Conservation (phyloP, 2,329 filamentous ascomycete species). For the Canariomyces notabilis region DNA sequence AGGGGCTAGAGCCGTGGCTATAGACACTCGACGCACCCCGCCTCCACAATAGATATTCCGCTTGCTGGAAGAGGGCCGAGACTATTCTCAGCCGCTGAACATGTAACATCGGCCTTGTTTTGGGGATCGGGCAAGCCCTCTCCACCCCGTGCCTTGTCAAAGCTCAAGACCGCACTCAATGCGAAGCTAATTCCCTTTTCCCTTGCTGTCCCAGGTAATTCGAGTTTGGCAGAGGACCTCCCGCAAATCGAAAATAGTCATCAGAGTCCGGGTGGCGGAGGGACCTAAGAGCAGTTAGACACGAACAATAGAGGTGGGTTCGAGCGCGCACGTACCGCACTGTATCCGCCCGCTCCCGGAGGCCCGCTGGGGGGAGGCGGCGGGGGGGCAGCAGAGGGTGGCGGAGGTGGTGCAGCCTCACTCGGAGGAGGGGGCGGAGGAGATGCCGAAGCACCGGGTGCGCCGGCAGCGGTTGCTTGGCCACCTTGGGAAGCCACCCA, state of each 20-base stretch:
- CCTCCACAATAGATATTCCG: too few species aligned
- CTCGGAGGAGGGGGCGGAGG: conserved; percentile 55
- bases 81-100: too few species aligned
- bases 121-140: too few species aligned
- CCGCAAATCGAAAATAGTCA: neutral
- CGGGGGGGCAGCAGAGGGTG: conserved; percentile 50
- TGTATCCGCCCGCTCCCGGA: conserved; percentile 53
- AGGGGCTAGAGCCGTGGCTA: too few species aligned
- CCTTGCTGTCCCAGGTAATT: too few species aligned
- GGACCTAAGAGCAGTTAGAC: conserved; percentile 39
- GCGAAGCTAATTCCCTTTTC: too few species aligned
- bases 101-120: too few species aligned
- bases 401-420: conserved; percentile 60
- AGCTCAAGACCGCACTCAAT: too few species aligned
- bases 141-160: too few species aligned
- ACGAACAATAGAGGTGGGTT: neutral
- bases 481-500: conserved; percentile 51
- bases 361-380: conserved; percentile 53
- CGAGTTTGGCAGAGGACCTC: too few species aligned
- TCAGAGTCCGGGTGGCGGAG: conserved; percentile 52
- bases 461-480: conserved; percentile 40
- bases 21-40: too few species aligned
- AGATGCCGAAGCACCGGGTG: conserved; percentile 45
- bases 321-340: conserved; percentile 48
- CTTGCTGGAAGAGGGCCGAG: too few species aligned